phyloP scores from a whole-genome alignment of 2,329 filamentous ascomycete species.

The Colletotrichum liriopes region DNA sequence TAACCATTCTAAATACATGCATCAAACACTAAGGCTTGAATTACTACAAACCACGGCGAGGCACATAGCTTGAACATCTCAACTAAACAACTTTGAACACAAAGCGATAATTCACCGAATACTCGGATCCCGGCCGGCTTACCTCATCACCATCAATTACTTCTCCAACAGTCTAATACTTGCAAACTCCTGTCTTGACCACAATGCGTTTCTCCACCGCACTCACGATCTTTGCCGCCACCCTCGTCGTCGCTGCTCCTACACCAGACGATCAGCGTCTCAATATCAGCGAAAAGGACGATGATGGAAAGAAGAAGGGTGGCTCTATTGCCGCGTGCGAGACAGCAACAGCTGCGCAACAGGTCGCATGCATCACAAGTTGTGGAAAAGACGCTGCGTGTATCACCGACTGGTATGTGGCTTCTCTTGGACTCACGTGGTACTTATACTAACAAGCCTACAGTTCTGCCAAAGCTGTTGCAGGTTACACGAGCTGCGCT shows the following conservation, averaged over 20 bases:
- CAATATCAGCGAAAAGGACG: not conserved
- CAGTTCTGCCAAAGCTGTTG: not conserved
- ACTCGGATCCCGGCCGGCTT: not conserved
- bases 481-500: not conserved
- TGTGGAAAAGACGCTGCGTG: not conserved
- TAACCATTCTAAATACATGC: accelerated
- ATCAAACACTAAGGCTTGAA: not conserved
- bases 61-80: not conserved
- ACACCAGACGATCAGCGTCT: not conserved
- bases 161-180: not conserved
- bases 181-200: not conserved
- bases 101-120: not conserved
- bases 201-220: constrained; percentile 9
- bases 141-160: not conserved
- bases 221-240: not conserved
- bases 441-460: not conserved
- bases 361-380: not conserved
- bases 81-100: too few species aligned
- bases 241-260: not conserved
- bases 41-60: not conserved
- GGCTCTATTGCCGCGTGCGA: not conserved
- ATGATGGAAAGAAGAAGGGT: not conserved
- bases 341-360: not conserved
- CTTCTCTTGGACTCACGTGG: too few species aligned
- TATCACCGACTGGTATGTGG: constrained; percentile 1